A percentile compares a stretch with the other conserved stretches of the same genome.
These are phyloP conservation scores for Cicer bijugum DNA, from an alignment of 306 rosid species.

Conservation along the genomic window DNA sequence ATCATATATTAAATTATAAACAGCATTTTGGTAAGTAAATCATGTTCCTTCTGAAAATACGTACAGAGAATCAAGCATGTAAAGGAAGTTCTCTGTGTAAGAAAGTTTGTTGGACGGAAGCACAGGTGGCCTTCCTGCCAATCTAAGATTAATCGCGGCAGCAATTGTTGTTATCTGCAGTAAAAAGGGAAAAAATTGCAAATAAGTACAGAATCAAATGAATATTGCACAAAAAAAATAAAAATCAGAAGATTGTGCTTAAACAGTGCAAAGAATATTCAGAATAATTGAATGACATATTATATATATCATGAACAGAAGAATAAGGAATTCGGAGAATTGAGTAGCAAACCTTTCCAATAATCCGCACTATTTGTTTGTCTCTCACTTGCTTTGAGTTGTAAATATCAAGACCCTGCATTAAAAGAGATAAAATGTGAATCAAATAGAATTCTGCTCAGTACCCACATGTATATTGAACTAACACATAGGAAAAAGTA, in stretches of 20 bases:
- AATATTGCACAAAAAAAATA: slow-evolving; percentile 20
- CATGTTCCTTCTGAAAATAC: slow-evolving; percentile 34
- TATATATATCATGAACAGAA: slow-evolving; percentile 16
- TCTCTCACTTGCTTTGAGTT: slow-evolving; percentile 83
- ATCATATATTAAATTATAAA: slow-evolving; percentile 21
- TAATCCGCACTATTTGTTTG: slow-evolving; percentile 81
- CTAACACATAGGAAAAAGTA: not conserved
- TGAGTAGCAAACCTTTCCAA: slow-evolving; percentile 71
- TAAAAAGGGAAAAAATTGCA: slow-evolving; percentile 31
- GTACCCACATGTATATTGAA: not conserved
- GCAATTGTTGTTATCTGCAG: slow-evolving; percentile 86
- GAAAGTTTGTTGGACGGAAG: slow-evolving; percentile 84
- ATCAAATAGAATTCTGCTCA: not conserved
- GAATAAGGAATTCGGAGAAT: slow-evolving; percentile 31
- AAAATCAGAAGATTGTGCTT: not conserved
- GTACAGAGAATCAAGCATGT: slow-evolving; percentile 94
- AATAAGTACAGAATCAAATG: slow-evolving; percentile 29
- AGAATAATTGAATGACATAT: slow-evolving; percentile 24
- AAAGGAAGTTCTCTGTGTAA: slow-evolving; percentile 80
- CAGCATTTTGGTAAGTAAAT: not conserved
- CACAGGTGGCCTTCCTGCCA: slow-evolving; percentile 90
- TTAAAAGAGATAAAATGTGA: slow-evolving; percentile 13
- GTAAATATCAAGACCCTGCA: slow-evolving; percentile 84
- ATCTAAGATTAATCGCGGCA: slow-evolving; percentile 79
- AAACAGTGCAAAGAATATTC: slow-evolving; percentile 7